Evolutionary conservation across 768 basidiomycete genomes (phyloP), one percentile per base, ranked within the genome.

Genomic region (Leccinum incarnatum): DNA sequence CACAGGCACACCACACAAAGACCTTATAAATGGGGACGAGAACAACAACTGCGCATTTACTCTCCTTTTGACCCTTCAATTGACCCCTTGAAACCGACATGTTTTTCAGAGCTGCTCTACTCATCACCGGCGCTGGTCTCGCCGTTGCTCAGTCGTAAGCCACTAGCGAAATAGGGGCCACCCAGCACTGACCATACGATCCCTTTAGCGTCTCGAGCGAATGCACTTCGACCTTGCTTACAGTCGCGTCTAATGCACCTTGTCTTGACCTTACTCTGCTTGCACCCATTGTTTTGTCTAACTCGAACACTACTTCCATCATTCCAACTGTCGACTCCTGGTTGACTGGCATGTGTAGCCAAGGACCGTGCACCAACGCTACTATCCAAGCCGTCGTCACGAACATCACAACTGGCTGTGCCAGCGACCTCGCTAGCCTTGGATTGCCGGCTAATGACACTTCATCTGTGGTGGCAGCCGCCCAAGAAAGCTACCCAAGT

Each of bases 401-500:
- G 30, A 85, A 83, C 64, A 54, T 88, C 50, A 83, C 83, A 0
- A 63, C 68, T 5, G 83, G 83, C 29, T 87, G 85, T 69, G 62
- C 75, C 15, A 62, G 67, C 30, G 80, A 82, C 30, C 67, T 82
- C 4, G 40, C 61, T 12, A 62, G 63, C 34, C 11, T 69, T 36
- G 74, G 72, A 19, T 36, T 75, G 32, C 2, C 53, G 1, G 59
- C 62, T 11, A 56, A 29, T 36, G 27, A 63, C 46, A n/a, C 66
- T 7, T 52, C 67, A 21, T 27, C 69, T 3, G 51, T 78, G 21
- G 75, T 76, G 2, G 40, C 75, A 4, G 45, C 75, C 19, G 79
- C 88, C 19, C 76, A 89, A 66, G 63, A 67, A 47, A 78, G 69
- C 32, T 92, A 88, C 69, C 86, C 88, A 2, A 75, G 79, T 2